Evolutionary conservation across 352 stramenopile species (phyloP), one percentile per base, ranked within the genome.

Genomic region (Phytophthora sp.): DNA sequence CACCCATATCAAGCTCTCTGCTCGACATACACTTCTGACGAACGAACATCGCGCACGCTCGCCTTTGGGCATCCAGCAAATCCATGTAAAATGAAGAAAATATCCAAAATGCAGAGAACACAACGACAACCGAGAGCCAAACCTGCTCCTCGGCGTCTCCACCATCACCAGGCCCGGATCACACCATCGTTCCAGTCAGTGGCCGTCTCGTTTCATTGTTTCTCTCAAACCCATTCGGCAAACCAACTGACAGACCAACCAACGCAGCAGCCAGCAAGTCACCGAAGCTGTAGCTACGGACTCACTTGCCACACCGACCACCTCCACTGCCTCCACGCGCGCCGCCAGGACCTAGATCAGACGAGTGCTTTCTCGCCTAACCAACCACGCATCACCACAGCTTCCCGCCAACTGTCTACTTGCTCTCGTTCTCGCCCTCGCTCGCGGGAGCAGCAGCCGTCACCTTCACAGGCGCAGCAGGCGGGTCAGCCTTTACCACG

Each of bases 401-500:
- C 33, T 57, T 60, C 35, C 54, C 45, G 24, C 52, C 62, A 44
- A 51, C 39, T 47, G 44, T 73, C 66, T 84, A 84, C 59, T 82
- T 82, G 64, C 71, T 79, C 44, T 84, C 75, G 56, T 69, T 77
- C 12, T 80, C 67, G 57, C 67, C 77, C 12, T 80, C 67, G 57
- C 67, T 79, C 51, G 57, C 49, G 62, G 55, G 33, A 77, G 66
- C 76, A 74, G 36, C 53, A 26, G 56, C 47, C 16, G 70, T 59
- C 29, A 41, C 49, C 49, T 79, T 82, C 39, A 76, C 75, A 50
- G 74, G 73, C 7, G 76, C 74, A 49, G 61, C 70, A 66, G 73
- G 58, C 18, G 82, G 82, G 46, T 93, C 82, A 62, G 84, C 77
- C 74, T 92, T 95, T 46, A 95, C 86, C 15, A 95, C 84, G 57